Evolutionary conservation across 1,284 basidiomycete genomes (phyloP), one percentile per base, ranked within the genome.

Genomic region (Serendipita sp.): DNA sequence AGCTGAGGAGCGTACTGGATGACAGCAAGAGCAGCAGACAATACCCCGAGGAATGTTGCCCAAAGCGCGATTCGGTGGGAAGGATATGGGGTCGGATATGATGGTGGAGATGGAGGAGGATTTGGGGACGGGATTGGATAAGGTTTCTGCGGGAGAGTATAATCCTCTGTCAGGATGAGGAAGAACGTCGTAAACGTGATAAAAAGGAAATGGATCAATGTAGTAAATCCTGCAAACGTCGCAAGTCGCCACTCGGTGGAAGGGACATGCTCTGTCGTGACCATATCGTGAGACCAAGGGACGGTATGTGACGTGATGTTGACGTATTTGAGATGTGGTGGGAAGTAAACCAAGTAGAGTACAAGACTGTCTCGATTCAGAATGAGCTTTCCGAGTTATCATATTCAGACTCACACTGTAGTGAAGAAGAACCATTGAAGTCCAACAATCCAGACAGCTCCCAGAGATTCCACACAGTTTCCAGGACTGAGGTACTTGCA

Each of bases 271-370:
- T 58, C 29, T 8, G 29, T 58, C 29, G 53, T 58, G 53, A 58
- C 53, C 53, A 58, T 76, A 74, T n/a, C 72, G 72, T 38, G 74
- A 72, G 0, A 75, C 76, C 30, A 73, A 72, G 4, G 73, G 70
- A 60, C 79, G 76, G 47, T 79, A 67, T 41, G 63, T 61, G 67
- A 79, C 76, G 38, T 74, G 17, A 79, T 69, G 44, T 74, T 74
- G 66, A 73, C 76, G 70, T 86, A 91, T 72, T 93, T 92, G 67
- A 87, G 82, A 67, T 90, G 83, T 10, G 78, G 74, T 0, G 94
- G 94, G 71, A 93, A 99, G 78, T 94, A 99, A 53, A 89, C 75
- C 74, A 99, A 87, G 75, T 91, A 99, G 2, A 98, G 81, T 1
- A 93, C 80, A 64, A 96, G 79, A 58, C 93, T 96, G 68, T 5